Base-by-base conservation (phyloP, 108 stramenopile genomes). In the Nitzschia sp. region DNA sequence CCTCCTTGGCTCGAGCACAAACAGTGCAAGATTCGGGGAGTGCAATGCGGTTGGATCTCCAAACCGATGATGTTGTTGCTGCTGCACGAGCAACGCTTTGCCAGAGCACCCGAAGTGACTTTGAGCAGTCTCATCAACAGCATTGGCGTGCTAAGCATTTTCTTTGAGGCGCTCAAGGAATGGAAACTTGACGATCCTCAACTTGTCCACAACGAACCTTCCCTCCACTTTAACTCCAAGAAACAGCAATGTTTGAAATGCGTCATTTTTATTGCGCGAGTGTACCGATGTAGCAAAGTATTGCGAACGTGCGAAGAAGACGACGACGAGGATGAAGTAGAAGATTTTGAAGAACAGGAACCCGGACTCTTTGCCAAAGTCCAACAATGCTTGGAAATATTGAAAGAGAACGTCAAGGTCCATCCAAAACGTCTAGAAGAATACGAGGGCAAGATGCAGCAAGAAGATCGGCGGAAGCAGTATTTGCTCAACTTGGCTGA, bases 241-340 rank as follows among this genome's bases (percentile, higher is more conserved):
- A 68, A 62, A 19, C 36, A 56, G 1, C 59, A 61, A 13, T 75
- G 73, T 33, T 53, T 48, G 48, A 75, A 75, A 62, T 67, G 73
- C 30, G 52, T 45, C 27, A 60, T 75, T 32, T 75, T 75, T 45
- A 52, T 75, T 31, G 73, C 66, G 1, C 34, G 73, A 3, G 57
- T 41, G 5, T 58, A 41, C 31, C 26, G 68, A 5, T 58, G 56
- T 17, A 11, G n/a, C 53, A 66, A 66, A 35, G 45, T 63, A 6
- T 30, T 56, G 21, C 48, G 19, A 50, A 4, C 21, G 4, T 21
- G 17, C 9, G 48, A 21, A 50, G 17, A 50, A 50, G 48, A 50
- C 21, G 4, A 11, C 19, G n/a, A n/a, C n/a, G n/a, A n/a, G n/a
- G n/a, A n/a, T n/a, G n/a, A n/a, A n/a, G 38, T 11, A 41, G 4